Conservation (phyloP, 805 yeast genomes). For the Metschnikowia corniflorae region DNA sequence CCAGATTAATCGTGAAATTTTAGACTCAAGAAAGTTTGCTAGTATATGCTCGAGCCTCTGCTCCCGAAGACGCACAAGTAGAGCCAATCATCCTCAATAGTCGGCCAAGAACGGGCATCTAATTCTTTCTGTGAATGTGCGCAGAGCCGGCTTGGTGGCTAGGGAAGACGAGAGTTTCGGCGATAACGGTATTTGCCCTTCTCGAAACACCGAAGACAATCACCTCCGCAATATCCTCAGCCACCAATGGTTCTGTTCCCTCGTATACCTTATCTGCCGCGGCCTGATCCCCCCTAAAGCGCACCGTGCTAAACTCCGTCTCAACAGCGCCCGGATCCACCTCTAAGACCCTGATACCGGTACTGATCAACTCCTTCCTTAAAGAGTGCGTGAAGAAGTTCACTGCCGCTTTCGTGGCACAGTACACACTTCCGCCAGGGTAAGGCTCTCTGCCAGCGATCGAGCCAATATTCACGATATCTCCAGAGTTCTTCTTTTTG, state of each 20-base stretch:
- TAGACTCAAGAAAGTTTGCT: too few species aligned
- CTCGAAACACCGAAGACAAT: constrained; percentile 36
- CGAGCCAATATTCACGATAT: constrained; percentile 36
- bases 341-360: constrained; percentile 36
- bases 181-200: constrained; percentile 34
- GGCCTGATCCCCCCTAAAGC: constrained; percentile 31
- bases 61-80: too few species aligned
- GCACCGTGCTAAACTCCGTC: constrained; percentile 37
- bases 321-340: constrained; percentile 41
- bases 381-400: constrained; percentile 31
- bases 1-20: too few species aligned
- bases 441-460: constrained; percentile 39
- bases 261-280: constrained; percentile 33
- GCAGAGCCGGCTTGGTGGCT: constrained; percentile 35
- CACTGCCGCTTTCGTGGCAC: constrained; percentile 39
- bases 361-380: constrained; percentile 35
- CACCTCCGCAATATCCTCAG: constrained; percentile 38
- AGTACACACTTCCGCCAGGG: constrained; percentile 38
- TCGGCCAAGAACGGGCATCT: too few species aligned
- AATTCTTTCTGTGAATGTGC: constrained; percentile 19
- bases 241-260: constrained; percentile 32
- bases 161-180: constrained; percentile 38
- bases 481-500: constrained; percentile 34
- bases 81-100: too few species aligned
- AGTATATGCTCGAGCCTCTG: too few species aligned